A percentile compares a stretch with the other conserved stretches of the same genome.
Evolutionary conservation across 805 yeast genomes (phyloP).

Genomic region (Metschnikowia gelsemii): DNA sequence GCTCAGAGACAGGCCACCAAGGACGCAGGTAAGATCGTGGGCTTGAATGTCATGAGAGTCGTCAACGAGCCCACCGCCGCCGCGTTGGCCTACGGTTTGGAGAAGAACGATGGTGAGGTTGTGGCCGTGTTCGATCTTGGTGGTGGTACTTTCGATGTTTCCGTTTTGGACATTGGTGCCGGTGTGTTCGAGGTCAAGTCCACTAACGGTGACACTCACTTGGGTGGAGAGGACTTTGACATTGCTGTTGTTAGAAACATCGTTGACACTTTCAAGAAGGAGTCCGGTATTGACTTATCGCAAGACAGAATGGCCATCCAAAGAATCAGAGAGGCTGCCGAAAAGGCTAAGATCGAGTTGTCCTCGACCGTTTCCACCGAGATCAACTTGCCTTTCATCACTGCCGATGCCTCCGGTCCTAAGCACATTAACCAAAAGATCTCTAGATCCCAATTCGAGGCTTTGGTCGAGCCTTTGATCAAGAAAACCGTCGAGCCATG

Average conservation of each 20-base stretch:
- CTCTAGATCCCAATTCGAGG: slow-evolving; percentile 66
- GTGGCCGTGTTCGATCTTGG: slow-evolving; percentile 97
- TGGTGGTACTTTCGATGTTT: slow-evolving; percentile 98
- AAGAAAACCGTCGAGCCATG: slow-evolving; percentile 74
- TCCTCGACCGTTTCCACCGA: slow-evolving; percentile 71
- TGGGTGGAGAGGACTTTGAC: slow-evolving; percentile 93
- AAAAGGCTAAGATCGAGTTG: slow-evolving; percentile 85
- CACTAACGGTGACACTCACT: slow-evolving; percentile 93
- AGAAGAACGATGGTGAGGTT: slow-evolving; percentile 75
- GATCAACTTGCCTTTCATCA: slow-evolving; percentile 80
- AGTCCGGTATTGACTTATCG: slow-evolving; percentile 61
- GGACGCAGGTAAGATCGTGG: slow-evolving; percentile 97
- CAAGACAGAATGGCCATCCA: slow-evolving; percentile 52
- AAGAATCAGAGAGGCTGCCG: slow-evolving; percentile 69
- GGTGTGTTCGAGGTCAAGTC: slow-evolving; percentile 98
- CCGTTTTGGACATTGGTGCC: slow-evolving; percentile 92
- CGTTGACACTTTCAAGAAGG: slow-evolving; percentile 74
- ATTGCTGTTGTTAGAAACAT: slow-evolving; percentile 83
- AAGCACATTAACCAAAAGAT: slow-evolving; percentile 72
- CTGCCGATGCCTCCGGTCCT: slow-evolving; percentile 83
- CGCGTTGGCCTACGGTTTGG: slow-evolving; percentile 92
- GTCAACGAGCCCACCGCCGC: slow-evolving; percentile 93
- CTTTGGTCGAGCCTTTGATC: slow-evolving; percentile 64
- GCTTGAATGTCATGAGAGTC: slow-evolving; percentile 84
- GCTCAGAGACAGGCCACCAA: slow-evolving; percentile 93